A percentile compares a stretch with the other conserved stretches of the same genome.
phyloP scores from a whole-genome alignment of 169 alveolate genomes.

The Prorocentrum cordatum region DNA sequence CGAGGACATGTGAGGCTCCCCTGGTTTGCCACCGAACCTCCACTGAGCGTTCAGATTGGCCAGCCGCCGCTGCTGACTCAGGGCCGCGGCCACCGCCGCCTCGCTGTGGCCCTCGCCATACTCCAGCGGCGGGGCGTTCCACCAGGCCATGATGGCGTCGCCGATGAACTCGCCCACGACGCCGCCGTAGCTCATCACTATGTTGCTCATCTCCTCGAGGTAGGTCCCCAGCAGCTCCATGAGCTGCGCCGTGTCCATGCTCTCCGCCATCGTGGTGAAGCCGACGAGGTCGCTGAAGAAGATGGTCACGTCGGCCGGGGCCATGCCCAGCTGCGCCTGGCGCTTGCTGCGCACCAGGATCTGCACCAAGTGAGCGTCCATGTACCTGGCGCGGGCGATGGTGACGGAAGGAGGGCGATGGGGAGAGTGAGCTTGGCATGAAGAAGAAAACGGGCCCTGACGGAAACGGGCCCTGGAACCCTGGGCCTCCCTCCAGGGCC shows the following conservation, averaged over 20 bases:
- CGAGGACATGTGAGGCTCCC: too few species aligned
- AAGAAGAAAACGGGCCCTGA: too few species aligned
- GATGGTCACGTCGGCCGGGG: conserved; percentile 14
- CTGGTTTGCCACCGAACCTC: too few species aligned
- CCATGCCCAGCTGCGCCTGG: conserved; percentile 61
- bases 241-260: conserved; percentile 23
- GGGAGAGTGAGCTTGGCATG: too few species aligned
- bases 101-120: conserved; percentile 6
- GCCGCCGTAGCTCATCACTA: conserved; percentile 27
- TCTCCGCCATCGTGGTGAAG: conserved; percentile 27
- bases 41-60: too few species aligned
- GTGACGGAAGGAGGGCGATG: too few species aligned
- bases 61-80: conserved; percentile 24
- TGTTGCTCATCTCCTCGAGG: conserved; percentile 4
- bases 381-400: conserved; percentile 34
- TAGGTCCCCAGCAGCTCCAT: background rate
- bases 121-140: background rate
- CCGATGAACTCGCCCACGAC: conserved; percentile 55
- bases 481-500: too few species aligned
- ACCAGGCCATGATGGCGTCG: conserved; percentile 63
- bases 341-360: conserved; percentile 18
- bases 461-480: too few species aligned
- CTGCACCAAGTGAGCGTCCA: conserved; percentile 30
- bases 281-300: conserved; percentile 35
- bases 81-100: conserved; percentile 14